phyloP scores from a whole-genome alignment of 371 early-diverging fungal species.

The Mortierella sp. region DNA sequence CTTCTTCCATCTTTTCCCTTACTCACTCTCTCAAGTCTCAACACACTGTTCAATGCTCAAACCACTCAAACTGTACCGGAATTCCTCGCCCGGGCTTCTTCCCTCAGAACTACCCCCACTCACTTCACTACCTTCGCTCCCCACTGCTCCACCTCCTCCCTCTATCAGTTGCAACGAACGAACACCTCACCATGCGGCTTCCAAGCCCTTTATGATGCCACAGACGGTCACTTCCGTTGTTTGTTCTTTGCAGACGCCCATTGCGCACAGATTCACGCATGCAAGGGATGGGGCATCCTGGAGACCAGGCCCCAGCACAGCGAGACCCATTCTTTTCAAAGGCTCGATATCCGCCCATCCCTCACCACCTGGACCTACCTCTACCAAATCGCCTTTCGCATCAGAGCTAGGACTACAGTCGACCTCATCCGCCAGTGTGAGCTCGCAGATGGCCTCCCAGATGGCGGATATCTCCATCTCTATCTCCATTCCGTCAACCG shows the following conservation, averaged over 20 bases:
- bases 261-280: background rate
- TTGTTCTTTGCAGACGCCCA: too few species aligned
- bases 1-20: background rate
- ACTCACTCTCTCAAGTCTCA: background rate
- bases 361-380: background rate
- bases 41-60: background rate
- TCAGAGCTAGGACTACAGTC: background rate
- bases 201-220: background rate
- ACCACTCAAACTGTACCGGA: background rate
- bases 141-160: background rate
- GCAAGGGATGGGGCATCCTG: background rate
- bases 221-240: too few species aligned
- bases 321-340: background rate
- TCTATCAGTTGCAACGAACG: background rate
- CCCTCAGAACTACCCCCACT: background rate
- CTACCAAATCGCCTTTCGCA: background rate
- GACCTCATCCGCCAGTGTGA: background rate
- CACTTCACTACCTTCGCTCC: background rate
- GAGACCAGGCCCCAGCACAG: background rate
- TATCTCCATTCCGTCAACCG: background rate
- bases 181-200: background rate
- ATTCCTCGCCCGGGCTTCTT: background rate
- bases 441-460: background rate
- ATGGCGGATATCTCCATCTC: background rate
- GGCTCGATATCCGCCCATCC: background rate